These are phyloP conservation scores for Verticillium isaacii DNA, from an alignment of 2,329 filamentous ascomycete genomes.

Conservation along the genomic window DNA sequence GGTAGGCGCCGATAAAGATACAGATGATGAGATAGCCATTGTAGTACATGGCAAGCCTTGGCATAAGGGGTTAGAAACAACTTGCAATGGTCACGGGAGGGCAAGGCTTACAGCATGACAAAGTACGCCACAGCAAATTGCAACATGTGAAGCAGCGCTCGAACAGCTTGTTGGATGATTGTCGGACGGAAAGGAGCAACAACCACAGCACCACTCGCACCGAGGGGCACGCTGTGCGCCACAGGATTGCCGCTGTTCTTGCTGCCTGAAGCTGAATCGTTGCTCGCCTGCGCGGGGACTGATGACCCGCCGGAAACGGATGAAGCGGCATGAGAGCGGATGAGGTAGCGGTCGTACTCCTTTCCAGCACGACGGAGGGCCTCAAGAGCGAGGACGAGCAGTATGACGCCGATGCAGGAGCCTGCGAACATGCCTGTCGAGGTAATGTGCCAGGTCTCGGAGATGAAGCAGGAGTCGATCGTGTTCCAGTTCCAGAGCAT, in stretches of 20 bases:
- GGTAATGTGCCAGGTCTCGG: conserved; percentile 63
- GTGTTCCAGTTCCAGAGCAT: conserved; percentile 82
- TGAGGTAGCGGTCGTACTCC: conserved; percentile 65
- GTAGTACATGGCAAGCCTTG: conserved; percentile 52
- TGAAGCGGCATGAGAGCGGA: conserved; percentile 39
- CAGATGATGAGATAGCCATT: conserved; percentile 75
- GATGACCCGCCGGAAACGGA: conserved; percentile 3
- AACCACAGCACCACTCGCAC: not conserved
- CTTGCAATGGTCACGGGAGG: not conserved
- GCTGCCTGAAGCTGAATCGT: not conserved
- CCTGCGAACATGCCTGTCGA: conserved; percentile 70
- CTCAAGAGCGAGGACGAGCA: conserved; percentile 71
- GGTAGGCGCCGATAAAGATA: conserved; percentile 70
- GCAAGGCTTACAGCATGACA: conserved; percentile 56
- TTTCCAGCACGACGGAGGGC: conserved; percentile 64
- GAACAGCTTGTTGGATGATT: conserved; percentile 58
- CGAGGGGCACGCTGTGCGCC: not conserved
- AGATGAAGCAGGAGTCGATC: conserved; percentile 68
- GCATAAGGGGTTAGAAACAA: not conserved
- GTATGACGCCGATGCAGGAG: conserved; percentile 71
- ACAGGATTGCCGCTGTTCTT: conserved; percentile 1
- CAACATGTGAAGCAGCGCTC: conserved; percentile 62
- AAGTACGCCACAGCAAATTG: conserved; percentile 76
- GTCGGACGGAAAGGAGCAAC: conserved; percentile 48
- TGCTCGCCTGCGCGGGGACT: conserved; percentile 2